phyloP scores from a whole-genome alignment of 2,329 filamentous ascomycete genomes.

The Pseudocercospora pini-densiflorae region DNA sequence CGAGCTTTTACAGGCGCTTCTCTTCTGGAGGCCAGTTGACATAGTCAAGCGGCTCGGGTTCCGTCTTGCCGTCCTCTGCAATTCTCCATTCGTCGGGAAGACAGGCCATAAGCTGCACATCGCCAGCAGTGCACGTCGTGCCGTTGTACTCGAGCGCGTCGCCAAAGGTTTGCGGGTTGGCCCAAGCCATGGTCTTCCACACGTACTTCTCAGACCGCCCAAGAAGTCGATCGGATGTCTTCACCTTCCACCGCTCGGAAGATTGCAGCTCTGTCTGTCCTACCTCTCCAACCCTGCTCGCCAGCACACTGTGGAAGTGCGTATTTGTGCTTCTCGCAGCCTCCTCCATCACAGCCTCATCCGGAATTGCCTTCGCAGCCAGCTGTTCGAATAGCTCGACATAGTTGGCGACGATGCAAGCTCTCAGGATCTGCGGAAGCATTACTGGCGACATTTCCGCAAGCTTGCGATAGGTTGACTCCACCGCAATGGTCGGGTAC shows the following conservation, averaged over 20 bases:
- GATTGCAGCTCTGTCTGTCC: background rate
- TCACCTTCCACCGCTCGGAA: background rate
- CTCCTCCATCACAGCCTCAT: constrained; percentile 16
- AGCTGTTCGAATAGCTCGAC: constrained; percentile 23
- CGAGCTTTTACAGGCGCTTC: too few relatives aligned
- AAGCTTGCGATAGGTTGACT: constrained; percentile 22
- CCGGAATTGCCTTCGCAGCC: background rate
- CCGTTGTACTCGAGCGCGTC: constrained; percentile 6
- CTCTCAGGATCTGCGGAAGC: constrained; percentile 21
- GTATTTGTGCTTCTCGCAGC: background rate
- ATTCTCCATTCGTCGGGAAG: constrained; percentile 17
- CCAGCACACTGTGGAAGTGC: constrained; percentile 1
- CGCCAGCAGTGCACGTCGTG: background rate
- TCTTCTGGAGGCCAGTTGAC: constrained; percentile 5
- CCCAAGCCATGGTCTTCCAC: constrained; percentile 3
- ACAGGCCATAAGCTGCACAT: constrained; percentile 10
- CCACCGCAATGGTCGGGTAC: constrained; percentile 25
- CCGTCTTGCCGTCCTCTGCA: background rate
- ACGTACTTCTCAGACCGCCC: background rate
- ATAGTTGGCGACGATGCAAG: constrained; percentile 27
- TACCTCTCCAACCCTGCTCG: background rate
- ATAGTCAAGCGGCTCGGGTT: constrained; percentile 8
- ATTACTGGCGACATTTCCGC: constrained; percentile 19
- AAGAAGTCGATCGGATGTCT: background rate
- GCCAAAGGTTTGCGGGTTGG: background rate